These are phyloP conservation scores for Plasmodium ovale DNA, from an alignment of 169 alveolate genomes.

Conservation along the genomic window DNA sequence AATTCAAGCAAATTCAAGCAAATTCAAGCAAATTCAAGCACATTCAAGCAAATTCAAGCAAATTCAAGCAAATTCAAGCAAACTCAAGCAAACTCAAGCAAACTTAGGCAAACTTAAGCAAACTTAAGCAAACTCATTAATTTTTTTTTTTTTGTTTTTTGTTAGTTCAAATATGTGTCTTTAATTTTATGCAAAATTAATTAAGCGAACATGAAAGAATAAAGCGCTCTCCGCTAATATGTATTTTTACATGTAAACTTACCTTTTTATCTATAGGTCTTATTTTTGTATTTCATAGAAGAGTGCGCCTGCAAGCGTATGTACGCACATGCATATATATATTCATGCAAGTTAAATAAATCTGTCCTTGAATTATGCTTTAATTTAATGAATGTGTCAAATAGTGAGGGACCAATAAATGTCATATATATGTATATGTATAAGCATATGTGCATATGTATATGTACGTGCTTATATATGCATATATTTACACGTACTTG, in stretches of 20 bases:
- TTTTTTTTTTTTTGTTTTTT: background rate
- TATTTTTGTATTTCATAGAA: too few species aligned
- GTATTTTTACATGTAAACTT: background rate
- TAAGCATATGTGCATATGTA: background rate
- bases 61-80: too few species aligned
- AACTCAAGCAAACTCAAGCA: too few species aligned
- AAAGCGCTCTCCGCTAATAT: slow-evolving; percentile 21
- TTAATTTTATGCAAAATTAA: slow-evolving; percentile 13
- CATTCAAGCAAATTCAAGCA: too few species aligned
- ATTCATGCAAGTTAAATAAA: background rate
- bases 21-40: too few species aligned
- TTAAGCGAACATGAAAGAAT: background rate
- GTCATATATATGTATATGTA: background rate
- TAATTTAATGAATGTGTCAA: too few species aligned
- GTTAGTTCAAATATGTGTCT: background rate
- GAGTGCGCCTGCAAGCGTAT: background rate
- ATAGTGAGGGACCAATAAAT: background rate
- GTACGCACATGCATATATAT: background rate
- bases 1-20: too few species aligned
- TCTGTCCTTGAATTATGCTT: background rate
- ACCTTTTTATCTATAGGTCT: background rate
- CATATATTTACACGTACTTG: background rate
- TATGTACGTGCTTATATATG: background rate
- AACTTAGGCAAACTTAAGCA: too few species aligned
- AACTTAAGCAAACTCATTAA: background rate